Evolutionary conservation across 306 rosid species (phyloP).

Genomic region (Pueraria montana): DNA sequence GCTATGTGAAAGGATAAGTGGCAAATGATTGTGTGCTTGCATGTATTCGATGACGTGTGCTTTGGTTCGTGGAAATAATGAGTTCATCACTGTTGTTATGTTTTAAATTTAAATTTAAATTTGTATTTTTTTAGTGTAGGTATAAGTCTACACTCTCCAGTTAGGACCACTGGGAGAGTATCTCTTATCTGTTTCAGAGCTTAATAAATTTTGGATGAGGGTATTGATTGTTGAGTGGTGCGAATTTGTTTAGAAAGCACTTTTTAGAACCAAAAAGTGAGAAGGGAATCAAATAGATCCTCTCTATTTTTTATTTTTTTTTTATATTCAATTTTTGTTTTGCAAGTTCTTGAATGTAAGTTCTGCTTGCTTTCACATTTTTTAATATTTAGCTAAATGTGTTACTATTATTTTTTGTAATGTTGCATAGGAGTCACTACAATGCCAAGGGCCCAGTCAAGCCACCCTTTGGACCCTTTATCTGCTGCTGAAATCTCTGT

Average conservation of each 20-base stretch:
- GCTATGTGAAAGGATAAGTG: not conserved
- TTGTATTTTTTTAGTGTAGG: not conserved
- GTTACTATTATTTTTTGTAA: slow-evolving; percentile 20
- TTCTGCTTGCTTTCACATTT: slow-evolving; percentile 30
- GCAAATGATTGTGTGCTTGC: slow-evolving; percentile 23
- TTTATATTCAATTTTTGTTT: not conserved
- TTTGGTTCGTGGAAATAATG: not conserved
- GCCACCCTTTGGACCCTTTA: slow-evolving; percentile 92
- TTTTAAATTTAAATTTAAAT: not conserved
- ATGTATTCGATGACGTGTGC: not conserved
- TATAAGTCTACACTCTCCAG: not conserved
- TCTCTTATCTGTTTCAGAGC: not conserved
- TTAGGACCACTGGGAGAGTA: not conserved
- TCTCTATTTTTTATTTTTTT: not conserved
- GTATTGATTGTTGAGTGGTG: not conserved
- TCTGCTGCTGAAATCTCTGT: slow-evolving; percentile 90
- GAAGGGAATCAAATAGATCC: not conserved
- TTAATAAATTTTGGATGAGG: not conserved
- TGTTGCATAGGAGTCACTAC: slow-evolving; percentile 63
- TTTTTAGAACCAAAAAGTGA: not conserved
- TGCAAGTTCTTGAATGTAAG: slow-evolving; percentile 3
- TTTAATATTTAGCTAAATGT: not conserved
- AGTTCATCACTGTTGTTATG: not conserved
- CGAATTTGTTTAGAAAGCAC: not conserved
- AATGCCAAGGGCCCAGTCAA: slow-evolving; percentile 81